Conservation (phyloP, 257 asterid genomes). For the Solanum piurae region DNA sequence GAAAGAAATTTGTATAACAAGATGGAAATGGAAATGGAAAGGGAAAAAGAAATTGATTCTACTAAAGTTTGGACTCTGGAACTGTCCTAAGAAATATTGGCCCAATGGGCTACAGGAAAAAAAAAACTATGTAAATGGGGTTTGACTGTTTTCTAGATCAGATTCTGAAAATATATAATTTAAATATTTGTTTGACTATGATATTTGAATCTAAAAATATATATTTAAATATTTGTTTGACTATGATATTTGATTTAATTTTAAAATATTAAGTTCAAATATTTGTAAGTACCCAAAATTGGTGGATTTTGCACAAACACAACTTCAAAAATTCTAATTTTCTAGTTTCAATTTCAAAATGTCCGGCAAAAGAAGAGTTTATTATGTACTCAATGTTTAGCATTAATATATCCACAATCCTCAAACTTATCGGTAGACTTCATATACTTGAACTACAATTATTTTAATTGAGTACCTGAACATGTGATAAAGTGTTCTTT, state of each 20-base stretch:
- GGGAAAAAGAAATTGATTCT: neutral
- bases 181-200: neutral
- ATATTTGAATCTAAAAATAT: neutral
- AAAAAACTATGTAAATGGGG: neutral
- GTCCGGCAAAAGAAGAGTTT: rapidly evolving
- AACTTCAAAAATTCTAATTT: neutral
- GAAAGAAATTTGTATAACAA: neutral
- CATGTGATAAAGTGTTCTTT: neutral
- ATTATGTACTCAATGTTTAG: neutral
- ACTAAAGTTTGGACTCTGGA: neutral
- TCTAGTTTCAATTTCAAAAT: neutral
- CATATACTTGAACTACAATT: neutral
- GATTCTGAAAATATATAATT: neutral
- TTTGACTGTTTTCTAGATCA: neutral
- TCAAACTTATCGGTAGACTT: neutral
- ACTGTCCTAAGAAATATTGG: neutral
- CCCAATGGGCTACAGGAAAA: neutral
- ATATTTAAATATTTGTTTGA: neutral
- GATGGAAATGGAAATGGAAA: neutral
- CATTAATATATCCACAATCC: neutral
- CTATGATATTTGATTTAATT: neutral
- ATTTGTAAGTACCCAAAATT: too few species aligned
- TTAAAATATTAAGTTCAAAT: neutral
- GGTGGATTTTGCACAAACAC: neutral
- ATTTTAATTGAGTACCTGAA: neutral